These are phyloP conservation scores for Starmera amethionina DNA, from an alignment of 805 yeast genomes.

Conservation along the genomic window DNA sequence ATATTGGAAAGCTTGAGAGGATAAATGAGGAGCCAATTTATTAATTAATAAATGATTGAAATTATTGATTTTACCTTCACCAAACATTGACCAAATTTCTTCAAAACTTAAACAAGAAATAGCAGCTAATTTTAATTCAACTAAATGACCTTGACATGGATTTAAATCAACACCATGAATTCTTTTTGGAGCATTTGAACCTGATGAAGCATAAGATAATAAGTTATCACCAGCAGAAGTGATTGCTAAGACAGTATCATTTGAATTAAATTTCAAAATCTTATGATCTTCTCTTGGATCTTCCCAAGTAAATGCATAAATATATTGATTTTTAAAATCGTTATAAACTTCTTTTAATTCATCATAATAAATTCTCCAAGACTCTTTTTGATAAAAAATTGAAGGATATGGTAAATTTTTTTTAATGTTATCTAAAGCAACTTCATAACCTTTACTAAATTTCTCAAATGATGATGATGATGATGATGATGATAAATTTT, in stretches of 20 bases:
- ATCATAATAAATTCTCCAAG: constrained; percentile 75
- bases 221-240: constrained; percentile 85
- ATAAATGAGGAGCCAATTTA: constrained; percentile 57
- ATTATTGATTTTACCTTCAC: constrained; percentile 55
- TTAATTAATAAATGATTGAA: constrained; percentile 41
- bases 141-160: constrained; percentile 73
- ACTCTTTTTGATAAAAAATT: constrained; percentile 64
- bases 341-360: constrained; percentile 56
- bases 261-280: constrained; percentile 47
- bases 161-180: constrained; percentile 82
- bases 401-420: constrained; percentile 74
- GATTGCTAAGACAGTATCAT: constrained; percentile 71
- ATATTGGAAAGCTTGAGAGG: constrained; percentile 74
- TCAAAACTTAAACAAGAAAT: constrained; percentile 45
- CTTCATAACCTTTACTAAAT: constrained; percentile 65
- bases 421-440: constrained; percentile 51
- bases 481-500: constrained; percentile 4
- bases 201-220: constrained; percentile 57
- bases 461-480: constrained; percentile 20
- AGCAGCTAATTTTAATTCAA: constrained; percentile 71
- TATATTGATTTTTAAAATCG: constrained; percentile 71
- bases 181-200: constrained; percentile 58
- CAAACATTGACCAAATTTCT: constrained; percentile 68
- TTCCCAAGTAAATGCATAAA: constrained; percentile 87
- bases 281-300: constrained; percentile 75